Evolutionary conservation across 805 yeast genomes (phyloP), one percentile per base, ranked within the genome.

Genomic region (Ogataea methanolica): DNA sequence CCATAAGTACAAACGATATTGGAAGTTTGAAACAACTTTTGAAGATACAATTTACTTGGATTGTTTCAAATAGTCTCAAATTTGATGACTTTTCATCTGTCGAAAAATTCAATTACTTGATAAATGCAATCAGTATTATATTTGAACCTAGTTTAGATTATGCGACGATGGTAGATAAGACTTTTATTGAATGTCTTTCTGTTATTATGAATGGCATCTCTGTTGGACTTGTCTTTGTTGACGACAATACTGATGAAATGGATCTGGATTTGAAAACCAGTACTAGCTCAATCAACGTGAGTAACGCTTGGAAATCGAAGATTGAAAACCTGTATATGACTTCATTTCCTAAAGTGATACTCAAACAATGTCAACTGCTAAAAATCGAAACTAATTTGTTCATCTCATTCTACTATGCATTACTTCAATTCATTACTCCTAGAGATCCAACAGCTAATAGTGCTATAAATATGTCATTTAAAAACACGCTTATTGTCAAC

Each of bases 401-500:
- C 19, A 49, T 51, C 8, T 45, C 56, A 5, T 49, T 58, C 29
- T 53, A 47, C 39, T 56, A 52, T 40, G 50, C 58, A 1, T 42
- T 59, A 31, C 22, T 57, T 4, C 59, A 55, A 36, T 48, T 58
- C 16, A 49, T 58, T 5, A 36, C 56, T 11, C 54, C 55, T 5
- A 46, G 39, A 9, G 51, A 47, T 16, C 17, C 34, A 4, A 42
- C 35, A 11, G 17, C 41, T 6, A 21, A 36, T 33, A 42, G 39
- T 37, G 21, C 46, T 14, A 23, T 51, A 3, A 61, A 57, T 38
- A 29, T 47, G 16, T 44, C 52, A 2, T 43, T 54, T 36, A 58
- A 57, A 39, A 55, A 49, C 35, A 51, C 50, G 23, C 43, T 62
- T 2, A 42, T 61, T 21, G 59, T 59, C 14, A 55, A 49, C 29